Evolutionary conservation across 352 stramenopile species (phyloP).

Genomic region (Aphanomyces euteiches): DNA sequence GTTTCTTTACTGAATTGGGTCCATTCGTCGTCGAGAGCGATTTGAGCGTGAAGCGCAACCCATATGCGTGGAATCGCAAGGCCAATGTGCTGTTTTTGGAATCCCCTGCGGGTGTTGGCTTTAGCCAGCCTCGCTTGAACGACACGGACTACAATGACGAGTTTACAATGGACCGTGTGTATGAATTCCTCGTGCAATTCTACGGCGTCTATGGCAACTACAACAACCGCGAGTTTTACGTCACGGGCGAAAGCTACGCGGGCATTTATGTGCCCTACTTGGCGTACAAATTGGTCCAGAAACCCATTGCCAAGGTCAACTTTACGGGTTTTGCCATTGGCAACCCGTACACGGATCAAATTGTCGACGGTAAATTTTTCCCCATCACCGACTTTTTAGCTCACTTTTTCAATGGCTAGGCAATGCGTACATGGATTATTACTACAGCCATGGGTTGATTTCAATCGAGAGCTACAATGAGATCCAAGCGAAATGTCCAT

Average conservation of each 20-base stretch:
- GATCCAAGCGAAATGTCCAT: constrained; percentile 51
- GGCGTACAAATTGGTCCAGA: constrained; percentile 6
- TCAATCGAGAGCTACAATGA: constrained; percentile 54
- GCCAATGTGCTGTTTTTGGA: constrained; percentile 88
- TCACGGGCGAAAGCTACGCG: constrained; percentile 38
- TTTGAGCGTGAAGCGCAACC: no score
- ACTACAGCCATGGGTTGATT: constrained; percentile 71
- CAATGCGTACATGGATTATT: constrained; percentile 33
- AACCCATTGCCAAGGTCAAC: background rate
- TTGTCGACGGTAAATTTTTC: constrained; percentile 28
- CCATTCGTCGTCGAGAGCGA: no score
- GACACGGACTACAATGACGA: constrained; percentile 38
- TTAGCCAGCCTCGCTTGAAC: constrained; percentile 48
- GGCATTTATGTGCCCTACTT: constrained; percentile 36
- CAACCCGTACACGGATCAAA: constrained; percentile 36
- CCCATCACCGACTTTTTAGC: background rate
- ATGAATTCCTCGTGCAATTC: constrained; percentile 39
- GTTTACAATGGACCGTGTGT: background rate
- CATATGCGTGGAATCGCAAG: constrained; percentile 24
- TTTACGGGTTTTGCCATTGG: constrained; percentile 62
- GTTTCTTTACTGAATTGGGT: no score
- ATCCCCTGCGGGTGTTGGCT: constrained; percentile 81
- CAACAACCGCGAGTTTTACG: constrained; percentile 41
- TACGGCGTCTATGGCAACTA: constrained; percentile 57
- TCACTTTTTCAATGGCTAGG: constrained; percentile 28